Percentiles rank a stretch among this genome's conserved stretches.
Conservation (phyloP, 2,329 filamentous ascomycete species). For the Aspergillus clavatus region DNA sequence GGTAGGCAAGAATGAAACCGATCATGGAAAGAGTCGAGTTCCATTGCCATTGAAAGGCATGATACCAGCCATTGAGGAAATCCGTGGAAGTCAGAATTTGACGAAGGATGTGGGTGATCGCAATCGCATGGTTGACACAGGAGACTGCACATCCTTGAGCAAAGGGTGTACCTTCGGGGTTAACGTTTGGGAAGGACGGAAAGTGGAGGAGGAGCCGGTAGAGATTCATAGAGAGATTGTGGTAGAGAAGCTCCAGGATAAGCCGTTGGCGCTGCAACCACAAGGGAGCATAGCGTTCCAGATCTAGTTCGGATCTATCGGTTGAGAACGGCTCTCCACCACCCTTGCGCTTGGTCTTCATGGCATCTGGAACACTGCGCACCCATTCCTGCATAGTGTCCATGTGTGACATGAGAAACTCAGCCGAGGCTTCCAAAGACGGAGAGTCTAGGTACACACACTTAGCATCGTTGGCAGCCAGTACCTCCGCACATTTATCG, state of each 20-base stretch:
- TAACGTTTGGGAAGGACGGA: constrained; percentile 1
- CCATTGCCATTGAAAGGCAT: constrained; percentile 44
- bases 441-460: constrained; percentile 28
- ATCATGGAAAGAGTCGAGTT: constrained; percentile 39
- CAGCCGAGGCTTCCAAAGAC: constrained; percentile 28
- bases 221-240: constrained; percentile 35
- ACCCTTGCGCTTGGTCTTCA: constrained; percentile 37
- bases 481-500: constrained; percentile 21
- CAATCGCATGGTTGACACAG: constrained; percentile 34
- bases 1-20: constrained; percentile 40
- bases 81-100: constrained; percentile 30
- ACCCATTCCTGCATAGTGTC: constrained; percentile 29
- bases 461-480: constrained; percentile 17
- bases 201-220: constrained; percentile 42
- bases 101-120: constrained; percentile 37
- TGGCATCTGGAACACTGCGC: constrained; percentile 32
- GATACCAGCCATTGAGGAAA: constrained; percentile 36
- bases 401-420: constrained; percentile 25
- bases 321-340: constrained; percentile 35
- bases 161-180: constrained; percentile 11
- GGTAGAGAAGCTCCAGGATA: constrained; percentile 40
- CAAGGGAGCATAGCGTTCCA: constrained; percentile 35
- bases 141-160: constrained; percentile 25
- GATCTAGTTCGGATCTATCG: constrained; percentile 30
- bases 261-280: constrained; percentile 44